phyloP scores from a whole-genome alignment of 805 yeast genomes.

The Schizosaccharomyces octosporus region DNA sequence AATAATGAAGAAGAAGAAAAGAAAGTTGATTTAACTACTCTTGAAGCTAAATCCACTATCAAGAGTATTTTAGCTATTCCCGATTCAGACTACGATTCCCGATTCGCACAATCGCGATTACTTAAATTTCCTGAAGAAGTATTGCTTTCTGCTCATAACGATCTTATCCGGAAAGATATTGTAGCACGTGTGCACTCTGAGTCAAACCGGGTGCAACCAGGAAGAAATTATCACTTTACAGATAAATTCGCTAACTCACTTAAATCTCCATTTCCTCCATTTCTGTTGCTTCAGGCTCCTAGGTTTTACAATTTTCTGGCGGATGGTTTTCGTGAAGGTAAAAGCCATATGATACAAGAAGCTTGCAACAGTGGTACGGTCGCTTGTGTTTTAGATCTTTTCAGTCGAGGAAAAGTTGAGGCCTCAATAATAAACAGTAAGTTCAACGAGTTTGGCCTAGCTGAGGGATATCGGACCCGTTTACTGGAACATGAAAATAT shows the following conservation, averaged over 20 bases:
- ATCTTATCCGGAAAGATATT: neutral
- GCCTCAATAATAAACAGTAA: neutral
- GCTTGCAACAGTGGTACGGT: neutral
- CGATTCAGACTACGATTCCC: neutral
- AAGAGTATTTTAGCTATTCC: constrained; percentile 1
- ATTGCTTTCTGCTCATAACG: neutral
- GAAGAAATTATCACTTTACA: neutral
- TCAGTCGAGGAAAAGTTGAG: neutral
- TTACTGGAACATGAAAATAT: neutral
- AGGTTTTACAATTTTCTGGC: neutral
- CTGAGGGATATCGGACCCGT: neutral
- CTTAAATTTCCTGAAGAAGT: neutral
- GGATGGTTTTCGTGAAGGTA: neutral
- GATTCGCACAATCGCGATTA: neutral
- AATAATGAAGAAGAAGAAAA: neutral
- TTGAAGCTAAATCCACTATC: neutral
- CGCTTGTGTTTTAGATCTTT: neutral
- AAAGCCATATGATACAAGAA: neutral
- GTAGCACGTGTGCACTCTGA: neutral
- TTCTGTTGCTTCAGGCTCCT: neutral
- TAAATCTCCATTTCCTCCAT: neutral
- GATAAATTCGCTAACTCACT: neutral
- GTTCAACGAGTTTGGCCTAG: neutral
- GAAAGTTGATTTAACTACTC: neutral
- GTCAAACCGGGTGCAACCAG: neutral